These are phyloP conservation scores for Camelina hispida DNA, from an alignment of 345 rosid species.

Conservation along the genomic window DNA sequence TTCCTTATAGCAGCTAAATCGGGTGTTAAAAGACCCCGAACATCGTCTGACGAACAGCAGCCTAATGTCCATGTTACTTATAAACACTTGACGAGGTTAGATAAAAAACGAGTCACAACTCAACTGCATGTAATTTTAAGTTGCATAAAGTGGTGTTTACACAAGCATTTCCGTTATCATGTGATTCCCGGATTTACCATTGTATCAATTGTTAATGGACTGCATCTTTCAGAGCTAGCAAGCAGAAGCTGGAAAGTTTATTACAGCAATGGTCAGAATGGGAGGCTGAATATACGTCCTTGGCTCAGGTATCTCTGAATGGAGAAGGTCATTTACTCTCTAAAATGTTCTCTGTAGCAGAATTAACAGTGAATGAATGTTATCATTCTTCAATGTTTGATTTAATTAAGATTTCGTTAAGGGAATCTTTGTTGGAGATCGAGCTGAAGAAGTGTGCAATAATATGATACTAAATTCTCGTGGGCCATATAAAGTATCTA, in stretches of 20 bases:
- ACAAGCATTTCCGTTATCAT: slow-evolving; percentile 8
- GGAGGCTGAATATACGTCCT: slow-evolving; percentile 66
- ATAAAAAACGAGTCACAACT: slow-evolving; percentile 16
- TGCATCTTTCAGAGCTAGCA: slow-evolving; percentile 72
- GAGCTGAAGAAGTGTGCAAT: not conserved
- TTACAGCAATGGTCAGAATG: slow-evolving; percentile 95
- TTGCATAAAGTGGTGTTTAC: slow-evolving; percentile 13
- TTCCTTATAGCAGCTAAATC: slow-evolving; percentile 55
- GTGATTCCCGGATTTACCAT: not conserved
- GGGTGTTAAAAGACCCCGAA: slow-evolving; percentile 70
- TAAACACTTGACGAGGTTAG: slow-evolving; percentile 76
- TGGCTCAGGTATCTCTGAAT: slow-evolving; percentile 52
- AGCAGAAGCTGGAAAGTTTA: slow-evolving; percentile 78
- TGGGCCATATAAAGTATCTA: slow-evolving; percentile 10
- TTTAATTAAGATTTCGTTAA: slow-evolving; percentile 10
- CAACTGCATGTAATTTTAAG: slow-evolving; percentile 9
- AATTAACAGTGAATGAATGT: not conserved
- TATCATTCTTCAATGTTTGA: not conserved
- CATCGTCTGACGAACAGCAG: slow-evolving; percentile 56
- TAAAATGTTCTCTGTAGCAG: not conserved
- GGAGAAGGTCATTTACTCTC: slow-evolving; percentile 30
- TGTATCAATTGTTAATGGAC: slow-evolving; percentile 9
- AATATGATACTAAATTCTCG: not conserved
- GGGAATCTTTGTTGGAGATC: not conserved
- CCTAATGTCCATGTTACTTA: slow-evolving; percentile 75